These are phyloP conservation scores for Pseudoscleropodium purum DNA, from an alignment of 225 moss, liverwort and hornwort genomes.

Conservation along the genomic window DNA sequence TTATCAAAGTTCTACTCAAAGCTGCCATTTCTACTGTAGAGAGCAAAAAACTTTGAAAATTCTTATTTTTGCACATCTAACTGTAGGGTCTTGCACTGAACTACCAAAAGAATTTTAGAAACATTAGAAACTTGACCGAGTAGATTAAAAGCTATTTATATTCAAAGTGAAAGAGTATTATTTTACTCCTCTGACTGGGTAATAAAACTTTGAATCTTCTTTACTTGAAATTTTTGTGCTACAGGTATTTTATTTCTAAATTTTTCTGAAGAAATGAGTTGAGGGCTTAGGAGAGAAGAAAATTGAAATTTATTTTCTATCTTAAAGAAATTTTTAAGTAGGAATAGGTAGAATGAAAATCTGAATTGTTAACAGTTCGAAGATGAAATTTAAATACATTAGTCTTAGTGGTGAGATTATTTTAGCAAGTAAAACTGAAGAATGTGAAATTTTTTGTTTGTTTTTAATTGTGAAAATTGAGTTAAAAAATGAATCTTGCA, in stretches of 20 bases:
- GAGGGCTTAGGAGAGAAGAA: not conserved
- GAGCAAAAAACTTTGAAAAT: too few relatives aligned
- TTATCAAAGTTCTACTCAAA: not conserved
- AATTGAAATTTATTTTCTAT: too few relatives aligned
- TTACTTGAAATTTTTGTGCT: accelerated
- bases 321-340: too few relatives aligned
- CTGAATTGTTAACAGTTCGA: not conserved
- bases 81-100: not conserved
- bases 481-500: too few relatives aligned
- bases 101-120: too few relatives aligned
- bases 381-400: not conserved
- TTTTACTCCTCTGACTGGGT: not conserved
- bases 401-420: too few relatives aligned
- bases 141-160: not conserved
- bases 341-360: not conserved
- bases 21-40: not conserved
- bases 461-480: too few relatives aligned
- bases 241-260: not conserved
- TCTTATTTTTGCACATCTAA: too few relatives aligned
- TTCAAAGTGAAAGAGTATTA: not conserved
- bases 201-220: not conserved
- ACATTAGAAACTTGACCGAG: not conserved
- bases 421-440: too few relatives aligned
- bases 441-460: too few relatives aligned
- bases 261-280: not conserved